phyloP scores from a whole-genome alignment of 805 yeast genomes.

The Schwanniomyces vanrijiae region DNA sequence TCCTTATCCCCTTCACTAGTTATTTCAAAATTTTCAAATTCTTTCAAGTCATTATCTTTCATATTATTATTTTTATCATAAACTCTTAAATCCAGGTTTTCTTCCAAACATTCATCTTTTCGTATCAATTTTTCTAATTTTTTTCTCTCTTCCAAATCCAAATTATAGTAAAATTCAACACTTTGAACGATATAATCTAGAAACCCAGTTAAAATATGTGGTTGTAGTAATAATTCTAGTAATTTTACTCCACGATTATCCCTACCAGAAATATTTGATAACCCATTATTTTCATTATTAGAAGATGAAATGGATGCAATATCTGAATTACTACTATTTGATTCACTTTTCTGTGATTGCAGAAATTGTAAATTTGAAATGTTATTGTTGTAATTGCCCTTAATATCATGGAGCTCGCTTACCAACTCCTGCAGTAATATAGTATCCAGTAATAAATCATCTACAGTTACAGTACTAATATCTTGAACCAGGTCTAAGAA shows the following conservation, averaged over 20 bases:
- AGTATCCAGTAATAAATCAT: conserved; percentile 32
- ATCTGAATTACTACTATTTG: conserved; percentile 20
- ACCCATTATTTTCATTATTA: conserved; percentile 35
- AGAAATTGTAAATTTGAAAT: conserved; percentile 25
- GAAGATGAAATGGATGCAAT: conserved; percentile 35
- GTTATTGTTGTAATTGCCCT: conserved; percentile 33
- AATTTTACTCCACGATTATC: conserved; percentile 51
- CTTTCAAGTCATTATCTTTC: conserved; percentile 10
- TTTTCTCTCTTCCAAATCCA: conserved; percentile 20
- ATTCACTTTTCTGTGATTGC: conserved; percentile 19
- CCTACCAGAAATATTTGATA: conserved; percentile 19
- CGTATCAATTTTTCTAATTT: conserved; percentile 14
- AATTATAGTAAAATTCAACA: conserved; percentile 44
- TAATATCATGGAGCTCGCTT: conserved; percentile 36
- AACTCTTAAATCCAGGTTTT: neutral
- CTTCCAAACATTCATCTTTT: neutral
- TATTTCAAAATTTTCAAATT: conserved; percentile 9
- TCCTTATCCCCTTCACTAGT: conserved; percentile 14
- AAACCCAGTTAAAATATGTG: conserved; percentile 66
- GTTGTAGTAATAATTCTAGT: conserved; percentile 76
- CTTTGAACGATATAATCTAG: conserved; percentile 62
- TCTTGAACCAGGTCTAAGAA: conserved; percentile 39
- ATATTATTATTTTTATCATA: conserved; percentile 1
- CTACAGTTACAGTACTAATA: conserved; percentile 27
- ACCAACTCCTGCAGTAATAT: conserved; percentile 36